These are phyloP conservation scores for Populus alba DNA, from an alignment of 345 rosid species.

Conservation along the genomic window DNA sequence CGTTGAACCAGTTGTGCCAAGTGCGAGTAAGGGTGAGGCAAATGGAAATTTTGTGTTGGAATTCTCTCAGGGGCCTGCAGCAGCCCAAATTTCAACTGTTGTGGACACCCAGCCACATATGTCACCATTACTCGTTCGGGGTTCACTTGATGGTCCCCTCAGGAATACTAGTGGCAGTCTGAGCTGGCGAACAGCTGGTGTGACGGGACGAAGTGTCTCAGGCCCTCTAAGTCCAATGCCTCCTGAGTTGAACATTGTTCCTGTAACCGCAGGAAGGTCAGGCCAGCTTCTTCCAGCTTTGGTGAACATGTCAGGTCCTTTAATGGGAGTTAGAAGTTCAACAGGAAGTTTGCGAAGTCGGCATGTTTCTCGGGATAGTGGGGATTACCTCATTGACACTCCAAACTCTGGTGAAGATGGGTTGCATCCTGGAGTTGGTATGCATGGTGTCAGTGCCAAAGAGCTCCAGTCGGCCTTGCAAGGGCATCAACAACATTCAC, in stretches of 20 bases:
- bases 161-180: conserved; percentile 90
- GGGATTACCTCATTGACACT: conserved; percentile 90
- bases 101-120: conserved; percentile 85
- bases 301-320: conserved; percentile 96
- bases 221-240: conserved; percentile 94
- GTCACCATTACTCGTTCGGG: conserved; percentile 95
- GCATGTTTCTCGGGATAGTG: conserved; percentile 95
- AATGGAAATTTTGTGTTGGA: conserved; percentile 77
- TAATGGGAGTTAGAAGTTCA: conserved; percentile 89
- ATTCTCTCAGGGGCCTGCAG: conserved; percentile 94
- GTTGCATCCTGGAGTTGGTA: conserved; percentile 66
- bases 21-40: conserved; percentile 58
- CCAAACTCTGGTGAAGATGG: conserved; percentile 93
- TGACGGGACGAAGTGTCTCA: conserved; percentile 81
- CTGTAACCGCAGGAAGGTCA: conserved; percentile 81
- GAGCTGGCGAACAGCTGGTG: conserved; percentile 92
- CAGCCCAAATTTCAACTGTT: conserved; percentile 63
- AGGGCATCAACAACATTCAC: conserved; percentile 97
- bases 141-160: conserved; percentile 94
- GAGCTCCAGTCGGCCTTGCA: conserved; percentile 98
- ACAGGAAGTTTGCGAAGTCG: conserved; percentile 95
- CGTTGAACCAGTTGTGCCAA: conserved; percentile 61
- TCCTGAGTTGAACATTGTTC: conserved; percentile 77
- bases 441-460: conserved; percentile 81
- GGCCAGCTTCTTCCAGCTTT: conserved; percentile 85